Base-by-base conservation (phyloP, 805 yeast species). In the Candida manassasensis region DNA sequence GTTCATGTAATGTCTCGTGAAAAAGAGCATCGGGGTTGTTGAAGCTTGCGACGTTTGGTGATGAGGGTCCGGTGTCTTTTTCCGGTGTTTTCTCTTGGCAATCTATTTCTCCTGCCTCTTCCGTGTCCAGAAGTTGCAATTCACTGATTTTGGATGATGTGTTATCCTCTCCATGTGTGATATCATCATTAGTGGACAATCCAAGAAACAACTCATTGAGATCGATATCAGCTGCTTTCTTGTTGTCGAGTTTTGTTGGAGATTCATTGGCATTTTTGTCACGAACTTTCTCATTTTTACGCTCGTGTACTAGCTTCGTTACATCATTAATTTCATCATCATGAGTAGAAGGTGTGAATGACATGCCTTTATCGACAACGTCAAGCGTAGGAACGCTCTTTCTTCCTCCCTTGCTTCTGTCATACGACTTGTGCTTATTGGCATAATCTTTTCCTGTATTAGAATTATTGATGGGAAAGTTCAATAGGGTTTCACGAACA, bases 101-200 rank as follows among this genome's bases (percentile, higher is more conserved):
- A 21, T 30, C 33, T 24, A 24, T 24, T 11, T 24, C 27, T 11
- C 27, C 12, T 11, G 27, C 6, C 6, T n/a, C 7, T 21, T 30
- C 33, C 4, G 18, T 21, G 21, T 30, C 33, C 33, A 30, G 33
- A 7, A 21, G 9, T 18, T 29, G 21, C 22, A 29, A 21, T 14
- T 30, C 33, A n/a, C 33, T 30, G 7, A 30, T 30, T 16, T 30
- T 30, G 13, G 24, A 18, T 10, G 21, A 19, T 16, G 21, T 13
- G 21, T 29, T 17, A 29, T 19, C 25, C n/a, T 30, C 33, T 18
- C 33, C 25, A 12, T 21, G 19, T 8, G 21, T 30, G 4, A 30
- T 30, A 30, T 30, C 33, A 13, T 30, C 33, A 5, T 12, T 30
- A 4, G 33, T 30, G 7, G 33, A 30, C 21, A 30, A 30, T 19